phyloP scores from a whole-genome alignment of 768 basidiomycete genomes.

The Gautieria morchelliformis region DNA sequence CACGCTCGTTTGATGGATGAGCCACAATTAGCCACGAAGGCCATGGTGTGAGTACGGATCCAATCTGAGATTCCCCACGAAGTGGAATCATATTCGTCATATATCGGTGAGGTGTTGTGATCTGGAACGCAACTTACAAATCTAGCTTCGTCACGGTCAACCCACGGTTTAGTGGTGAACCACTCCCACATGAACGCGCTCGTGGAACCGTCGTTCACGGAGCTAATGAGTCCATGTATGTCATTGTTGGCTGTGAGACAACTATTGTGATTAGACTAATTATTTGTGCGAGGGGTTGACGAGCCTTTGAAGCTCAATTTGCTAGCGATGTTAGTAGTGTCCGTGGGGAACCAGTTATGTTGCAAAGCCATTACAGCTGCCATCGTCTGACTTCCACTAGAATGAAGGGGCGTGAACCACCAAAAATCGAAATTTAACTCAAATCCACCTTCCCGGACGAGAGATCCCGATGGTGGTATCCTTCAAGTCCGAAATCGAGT shows the following conservation, averaged over 20 bases:
- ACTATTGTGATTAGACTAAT: background rate
- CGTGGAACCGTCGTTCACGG: constrained; percentile 82
- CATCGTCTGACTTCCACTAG: constrained; percentile 87
- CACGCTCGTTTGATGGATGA: constrained; percentile 53
- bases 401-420: background rate
- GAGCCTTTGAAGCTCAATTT: constrained; percentile 63
- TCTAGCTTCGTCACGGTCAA: constrained; percentile 66
- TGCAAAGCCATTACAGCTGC: constrained; percentile 90
- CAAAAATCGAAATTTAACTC: background rate
- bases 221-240: constrained; percentile 70
- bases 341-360: constrained; percentile 64
- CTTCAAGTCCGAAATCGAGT: constrained; percentile 63
- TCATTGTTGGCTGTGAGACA: constrained; percentile 58
- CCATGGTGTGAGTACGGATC: constrained; percentile 88
- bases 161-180: constrained; percentile 81
- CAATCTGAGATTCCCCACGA: constrained; percentile 40
- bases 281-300: constrained; percentile 5
- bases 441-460: constrained; percentile 62
- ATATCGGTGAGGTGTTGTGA: background rate
- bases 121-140: constrained; percentile 49
- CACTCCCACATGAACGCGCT: constrained; percentile 95
- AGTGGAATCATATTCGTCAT: background rate
- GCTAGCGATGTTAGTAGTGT: constrained; percentile 5
- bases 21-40: constrained; percentile 94
- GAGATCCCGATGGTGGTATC: constrained; percentile 86